phyloP scores from a whole-genome alignment of 371 early-diverging fungal species.

The Apophysomyces variabilis region DNA sequence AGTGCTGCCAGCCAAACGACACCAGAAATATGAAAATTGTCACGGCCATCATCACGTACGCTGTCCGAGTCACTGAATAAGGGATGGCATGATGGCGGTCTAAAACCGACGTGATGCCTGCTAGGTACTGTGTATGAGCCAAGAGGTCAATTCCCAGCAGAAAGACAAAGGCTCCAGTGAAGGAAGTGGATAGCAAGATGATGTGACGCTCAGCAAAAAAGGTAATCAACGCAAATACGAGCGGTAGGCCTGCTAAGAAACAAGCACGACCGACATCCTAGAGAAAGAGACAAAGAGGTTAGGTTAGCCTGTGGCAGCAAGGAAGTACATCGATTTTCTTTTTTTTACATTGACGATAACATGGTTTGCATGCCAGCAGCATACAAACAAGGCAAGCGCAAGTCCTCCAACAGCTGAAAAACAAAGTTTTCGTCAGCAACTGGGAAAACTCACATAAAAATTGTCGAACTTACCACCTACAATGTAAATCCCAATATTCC shows the following conservation, averaged over 20 bases:
- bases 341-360: slow-evolving; percentile 27
- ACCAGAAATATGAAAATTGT: slow-evolving; percentile 30
- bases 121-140: slow-evolving; percentile 26
- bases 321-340: background rate
- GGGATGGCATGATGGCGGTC: slow-evolving; percentile 26
- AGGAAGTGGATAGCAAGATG: slow-evolving; percentile 24
- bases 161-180: slow-evolving; percentile 27
- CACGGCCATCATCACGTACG: slow-evolving; percentile 28
- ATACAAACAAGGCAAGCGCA: slow-evolving; percentile 38
- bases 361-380: slow-evolving; percentile 39
- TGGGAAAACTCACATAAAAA: background rate
- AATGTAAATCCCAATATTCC: slow-evolving; percentile 31
- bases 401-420: slow-evolving; percentile 29
- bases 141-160: slow-evolving; percentile 26
- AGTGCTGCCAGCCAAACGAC: slow-evolving; percentile 31
- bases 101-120: slow-evolving; percentile 22
- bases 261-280: slow-evolving; percentile 28
- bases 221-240: slow-evolving; percentile 17
- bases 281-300: background rate
- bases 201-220: slow-evolving; percentile 30
- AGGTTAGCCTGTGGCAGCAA: slow-evolving; percentile 3
- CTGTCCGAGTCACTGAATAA: slow-evolving; percentile 18
- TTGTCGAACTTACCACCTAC: slow-evolving; percentile 22
- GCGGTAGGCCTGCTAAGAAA: slow-evolving; percentile 25
- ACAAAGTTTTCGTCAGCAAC: too few relatives aligned